These are phyloP conservation scores for Colletotrichum sp. DNA, from an alignment of 2,329 filamentous ascomycete genomes.

Conservation along the genomic window DNA sequence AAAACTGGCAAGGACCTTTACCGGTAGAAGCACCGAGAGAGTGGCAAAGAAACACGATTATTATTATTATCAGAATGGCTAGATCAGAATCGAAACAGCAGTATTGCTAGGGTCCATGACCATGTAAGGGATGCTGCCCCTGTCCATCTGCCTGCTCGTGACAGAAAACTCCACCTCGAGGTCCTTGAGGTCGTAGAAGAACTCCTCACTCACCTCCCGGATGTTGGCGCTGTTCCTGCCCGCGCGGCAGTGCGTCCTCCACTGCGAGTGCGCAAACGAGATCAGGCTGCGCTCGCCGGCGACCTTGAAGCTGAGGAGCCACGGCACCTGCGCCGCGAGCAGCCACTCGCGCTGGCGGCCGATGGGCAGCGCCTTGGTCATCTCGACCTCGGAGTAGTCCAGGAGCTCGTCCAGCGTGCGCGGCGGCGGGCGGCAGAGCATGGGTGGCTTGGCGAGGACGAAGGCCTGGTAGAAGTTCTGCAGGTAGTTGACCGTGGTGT, in stretches of 20 bases:
- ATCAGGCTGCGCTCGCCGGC: constrained; percentile 43
- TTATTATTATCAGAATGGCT: background rate
- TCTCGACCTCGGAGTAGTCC: constrained; percentile 33
- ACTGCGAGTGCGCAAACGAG: constrained; percentile 44
- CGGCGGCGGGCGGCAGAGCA: constrained; percentile 39
- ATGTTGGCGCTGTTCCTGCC: constrained; percentile 24
- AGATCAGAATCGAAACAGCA: constrained; percentile 36
- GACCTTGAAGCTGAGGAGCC: constrained; percentile 49
- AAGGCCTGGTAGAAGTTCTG: constrained; percentile 56
- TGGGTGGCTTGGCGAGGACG: constrained; percentile 48
- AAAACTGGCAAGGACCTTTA: background rate
- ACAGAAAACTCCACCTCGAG: constrained; percentile 32
- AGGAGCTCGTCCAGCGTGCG: constrained; percentile 32
- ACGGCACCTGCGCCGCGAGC: constrained; percentile 48
- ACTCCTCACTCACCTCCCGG: constrained; percentile 27
- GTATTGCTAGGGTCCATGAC: constrained; percentile 42
- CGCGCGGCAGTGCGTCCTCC: constrained; percentile 31
- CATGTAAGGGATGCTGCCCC: constrained; percentile 38
- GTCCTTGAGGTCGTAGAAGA: constrained; percentile 32
- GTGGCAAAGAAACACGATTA: background rate
- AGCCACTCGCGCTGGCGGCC: constrained; percentile 48
- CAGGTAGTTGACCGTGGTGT: constrained; percentile 57
- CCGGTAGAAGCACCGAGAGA: background rate
- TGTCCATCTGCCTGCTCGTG: constrained; percentile 37
- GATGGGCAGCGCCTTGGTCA: constrained; percentile 47